A percentile compares a stretch with the other conserved stretches of the same genome.
These are phyloP conservation scores for Tetradesmus obliquus DNA, from an alignment of 139 green algal genomes.

Conservation along the genomic window DNA sequence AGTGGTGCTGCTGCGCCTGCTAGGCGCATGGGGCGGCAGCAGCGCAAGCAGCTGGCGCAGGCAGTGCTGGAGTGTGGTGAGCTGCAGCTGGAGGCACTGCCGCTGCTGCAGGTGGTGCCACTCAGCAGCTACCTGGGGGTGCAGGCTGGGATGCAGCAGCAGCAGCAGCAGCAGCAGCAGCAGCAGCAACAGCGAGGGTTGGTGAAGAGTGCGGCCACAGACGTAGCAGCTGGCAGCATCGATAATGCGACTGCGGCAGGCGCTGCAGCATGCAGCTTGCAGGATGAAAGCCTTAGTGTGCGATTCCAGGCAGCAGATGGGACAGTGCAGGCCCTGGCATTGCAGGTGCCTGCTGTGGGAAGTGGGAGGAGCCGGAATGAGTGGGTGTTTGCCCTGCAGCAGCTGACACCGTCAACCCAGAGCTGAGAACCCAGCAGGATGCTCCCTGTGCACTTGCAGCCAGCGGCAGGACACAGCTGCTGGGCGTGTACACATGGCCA, in stretches of 20 bases:
- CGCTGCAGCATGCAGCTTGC: not conserved
- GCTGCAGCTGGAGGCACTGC: not conserved
- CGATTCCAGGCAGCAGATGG: not conserved
- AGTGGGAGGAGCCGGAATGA: constrained; percentile 19
- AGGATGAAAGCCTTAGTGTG: not conserved
- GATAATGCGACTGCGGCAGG: not conserved
- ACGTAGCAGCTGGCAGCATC: not conserved
- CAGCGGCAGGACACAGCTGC: too few relatives aligned
- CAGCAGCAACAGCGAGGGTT: not conserved
- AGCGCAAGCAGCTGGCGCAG: not conserved
- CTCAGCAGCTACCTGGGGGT: not conserved
- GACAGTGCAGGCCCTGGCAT: not conserved
- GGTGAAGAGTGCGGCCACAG: not conserved
- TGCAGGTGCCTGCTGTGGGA: constrained; percentile 15
- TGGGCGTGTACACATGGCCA: too few relatives aligned
- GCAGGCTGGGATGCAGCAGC: not conserved
- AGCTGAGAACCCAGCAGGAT: not conserved
- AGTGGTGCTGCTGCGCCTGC: not conserved
- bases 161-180: not conserved
- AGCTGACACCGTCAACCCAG: not conserved
- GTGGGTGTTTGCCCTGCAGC: constrained; percentile 2
- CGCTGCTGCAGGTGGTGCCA: not conserved
- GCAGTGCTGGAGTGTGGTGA: not conserved
- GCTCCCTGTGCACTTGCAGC: too few relatives aligned
- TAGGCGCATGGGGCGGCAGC: not conserved